A percentile compares a stretch with the other conserved stretches of the same genome.
Conservation (phyloP, 2,329 filamentous ascomycete species). For the Septoria linicola region DNA sequence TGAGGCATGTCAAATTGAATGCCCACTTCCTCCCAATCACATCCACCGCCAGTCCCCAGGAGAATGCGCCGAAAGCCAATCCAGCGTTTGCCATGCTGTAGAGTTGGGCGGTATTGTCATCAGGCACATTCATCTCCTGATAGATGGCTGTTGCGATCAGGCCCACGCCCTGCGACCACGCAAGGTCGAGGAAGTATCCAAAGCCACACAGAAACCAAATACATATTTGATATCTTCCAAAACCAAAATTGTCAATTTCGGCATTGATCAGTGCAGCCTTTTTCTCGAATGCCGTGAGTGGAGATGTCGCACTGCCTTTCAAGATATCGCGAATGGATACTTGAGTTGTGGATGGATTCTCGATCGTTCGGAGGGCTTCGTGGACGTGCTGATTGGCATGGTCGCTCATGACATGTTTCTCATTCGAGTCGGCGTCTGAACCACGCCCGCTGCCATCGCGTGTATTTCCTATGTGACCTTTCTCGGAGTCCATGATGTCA, state of each 20-base stretch:
- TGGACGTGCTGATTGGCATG: slow-evolving; percentile 7
- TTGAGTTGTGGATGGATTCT: slow-evolving; percentile 9
- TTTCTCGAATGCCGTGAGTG: slow-evolving; percentile 43
- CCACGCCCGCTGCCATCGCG: no score
- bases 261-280: slow-evolving; percentile 47
- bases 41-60: slow-evolving; percentile 58
- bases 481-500: no score
- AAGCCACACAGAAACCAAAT: slow-evolving; percentile 55
- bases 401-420: no score
- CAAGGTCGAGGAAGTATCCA: slow-evolving; percentile 56
- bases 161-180: slow-evolving; percentile 62
- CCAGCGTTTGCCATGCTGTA: slow-evolving; percentile 53
- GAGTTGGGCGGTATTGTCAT: slow-evolving; percentile 49
- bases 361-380: neutral
- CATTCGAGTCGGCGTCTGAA: no score
- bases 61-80: slow-evolving; percentile 55
- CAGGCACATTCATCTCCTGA: slow-evolving; percentile 56
- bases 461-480: no score
- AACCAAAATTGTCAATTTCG: slow-evolving; percentile 54
- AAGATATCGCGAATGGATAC: slow-evolving; percentile 11
- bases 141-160: slow-evolving; percentile 55
- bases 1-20: slow-evolving; percentile 60
- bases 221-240: slow-evolving; percentile 51
- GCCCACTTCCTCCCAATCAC: slow-evolving; percentile 56
- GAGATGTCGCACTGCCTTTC: slow-evolving; percentile 9